Evolutionary conservation across 2,329 filamentous ascomycete genomes (phyloP), one percentile per base, ranked within the genome.

Genomic region (Monascus ruber): DNA sequence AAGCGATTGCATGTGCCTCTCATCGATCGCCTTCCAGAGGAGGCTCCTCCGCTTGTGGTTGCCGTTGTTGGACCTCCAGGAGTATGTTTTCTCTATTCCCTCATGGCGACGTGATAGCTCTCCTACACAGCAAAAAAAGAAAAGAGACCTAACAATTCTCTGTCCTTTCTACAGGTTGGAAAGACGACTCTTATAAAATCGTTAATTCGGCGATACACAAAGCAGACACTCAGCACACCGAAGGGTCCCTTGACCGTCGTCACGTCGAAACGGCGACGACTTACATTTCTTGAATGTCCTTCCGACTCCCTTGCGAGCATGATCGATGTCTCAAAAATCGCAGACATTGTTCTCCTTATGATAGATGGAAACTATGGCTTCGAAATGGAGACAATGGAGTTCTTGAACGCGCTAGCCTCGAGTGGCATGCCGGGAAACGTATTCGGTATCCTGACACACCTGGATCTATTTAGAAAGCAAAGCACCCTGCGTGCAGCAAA

Each of bases 321-420:
- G 85, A 88, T 98, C 47, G 91, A 98, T 63, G 76, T 95, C 41
- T 85, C 91, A 43, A 98, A 98, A 65, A 85, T 98, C 33, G 91
- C 93, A 11, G 91, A 98, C 60, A 95, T 98, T 53, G 85, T 96
- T 5, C 73, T 98, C 36, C 74, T 98, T 41, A 91, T 98, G 85
- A 98, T 98, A 52, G 91, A 98, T 58, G 93, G 91, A 40, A 96
- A 96, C 65, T 98, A 84, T 55, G 93, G 91, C 9, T 98, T 98
- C 58, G 91, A 98, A 66, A 98, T 98, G 91, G 91, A 98, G 72
- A 98, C 91, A 0, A 98, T 98, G 91, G 91, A 98, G 65, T 98
- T 98, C 45, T 69, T 98, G 56, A 96, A 95, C 52, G 81, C 95
- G 11, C 71, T 98, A 37, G 83, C 85, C n/a, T 79, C 86, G 2